Base-by-base conservation (phyloP, 208 protist species). In the Novymonas esmeraldas region DNA sequence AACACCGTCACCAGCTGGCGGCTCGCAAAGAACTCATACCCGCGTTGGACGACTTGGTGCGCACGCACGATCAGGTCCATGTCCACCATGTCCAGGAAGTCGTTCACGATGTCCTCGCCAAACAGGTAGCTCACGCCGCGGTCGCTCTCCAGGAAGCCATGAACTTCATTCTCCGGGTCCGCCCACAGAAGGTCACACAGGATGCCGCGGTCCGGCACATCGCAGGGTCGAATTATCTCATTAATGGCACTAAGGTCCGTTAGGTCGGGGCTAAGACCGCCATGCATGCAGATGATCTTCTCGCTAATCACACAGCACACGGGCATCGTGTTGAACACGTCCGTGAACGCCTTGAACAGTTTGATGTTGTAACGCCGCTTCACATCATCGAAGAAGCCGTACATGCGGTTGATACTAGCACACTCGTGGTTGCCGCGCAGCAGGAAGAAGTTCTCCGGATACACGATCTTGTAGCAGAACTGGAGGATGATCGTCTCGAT, bases 311-410 rank as follows among this genome's bases (percentile, higher is more conserved):
- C 75, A 2, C 98, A 98, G 22, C 95, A 97, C 41, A 99, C 87
- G 22, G 99, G 99, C 58, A 99, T 84, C 73, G 95, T 99, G 79
- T 99, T 99, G 82, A 99, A 99, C 46, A 95, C 98, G 61, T 99
- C 98, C 16, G 97, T 99, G 74, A 99, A 99, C 2, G 79, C 92
- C 72, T 99, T 99, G 98, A 99, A 99, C 22, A 99, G 84, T 71
- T 97, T 98, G 52, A 98, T 90, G 69, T 94, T 83, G 49, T 85
- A 98, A 44, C 96, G 96, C 7, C 81, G 62, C 31, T 87, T 62
- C 69, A 96, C 99, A 69, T 99, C 98, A 46, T 99, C 96, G 66
- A 99, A 98, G 82, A 99, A 99, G 52, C 98, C 98, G 79, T 99
- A 99, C 61, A 99, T 97, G 61, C 97, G 72, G 73, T 99, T 99